Base-by-base conservation (phyloP, 768 basidiomycete genomes). In the Pleurotus djamor region DNA sequence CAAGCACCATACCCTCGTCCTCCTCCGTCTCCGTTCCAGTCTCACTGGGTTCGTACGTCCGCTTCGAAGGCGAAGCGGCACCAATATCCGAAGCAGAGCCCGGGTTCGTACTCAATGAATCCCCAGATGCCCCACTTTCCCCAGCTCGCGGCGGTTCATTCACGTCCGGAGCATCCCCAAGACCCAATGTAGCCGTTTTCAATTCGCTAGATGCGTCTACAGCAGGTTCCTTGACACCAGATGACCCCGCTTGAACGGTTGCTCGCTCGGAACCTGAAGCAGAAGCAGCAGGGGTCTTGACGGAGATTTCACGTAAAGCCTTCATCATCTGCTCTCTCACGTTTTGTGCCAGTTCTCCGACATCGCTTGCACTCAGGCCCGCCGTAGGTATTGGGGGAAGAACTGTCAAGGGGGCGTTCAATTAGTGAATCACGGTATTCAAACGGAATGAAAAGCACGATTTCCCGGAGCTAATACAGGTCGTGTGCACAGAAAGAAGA, bases 331-430 rank as follows among this genome's bases (percentile, higher is more conserved):
- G 75, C 62, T 87, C 82, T 21, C 87, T 87, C 17, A 94, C 87
- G 55, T 81, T 83, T 34, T 78, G 74, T 0, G 85, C 77, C 32
- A 99, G 85, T 4, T 79, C 78, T 17, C 79, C 71, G 38, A 93
- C 87, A 67, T 98, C 95, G 7, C 80, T 82, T 1, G 79, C 67
- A 4, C 87, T 88, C 50, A 95, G 71, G 2, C 87, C 89, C 12
- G 77, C 71, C 1, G 97, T 98, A 9, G 84, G 72, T 50, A 96
- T 83, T 0, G 96, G 94, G 13, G 94, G 91, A n/a, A 99, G 84
- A 51, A 98, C 97, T 98, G 67, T 38, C 44, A 47, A 35, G 41
- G 34, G n/a, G 44, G n/a, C 14, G 5, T 28, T 32, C 59, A 47
- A 52, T 38, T 58, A 55, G 60, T 48, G 21, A 35, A 44, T 21